Evolutionary conservation across 331 rosid genomes (phyloP), one percentile per base, ranked within the genome.

Genomic region (Telfairia occidentalis): DNA sequence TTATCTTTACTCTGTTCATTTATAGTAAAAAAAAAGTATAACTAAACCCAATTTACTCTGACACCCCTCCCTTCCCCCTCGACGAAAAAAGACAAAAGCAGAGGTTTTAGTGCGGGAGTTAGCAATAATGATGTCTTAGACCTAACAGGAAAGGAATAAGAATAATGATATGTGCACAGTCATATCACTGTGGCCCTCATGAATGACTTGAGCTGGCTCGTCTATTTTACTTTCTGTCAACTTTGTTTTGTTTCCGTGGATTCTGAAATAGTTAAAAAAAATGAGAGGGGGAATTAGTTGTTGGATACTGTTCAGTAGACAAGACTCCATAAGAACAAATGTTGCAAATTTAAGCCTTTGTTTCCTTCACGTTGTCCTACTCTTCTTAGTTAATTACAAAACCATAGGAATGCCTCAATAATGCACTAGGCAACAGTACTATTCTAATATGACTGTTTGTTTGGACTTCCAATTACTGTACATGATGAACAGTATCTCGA

Each of bases 101-200:
- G 43, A 71, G 16, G 28, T 4, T 18, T 71, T 71, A 71, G 40
- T 46, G 59, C 43, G 26, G 75, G 59, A 71, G 42, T 71, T 71
- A 71, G 75, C 75, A 71, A 71, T 71, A 45, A 71, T 71, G 75
- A 71, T 71, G 75, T 71, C 48, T 46, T 71, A 71, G 75, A 71
- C 75, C 24, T 8, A 71, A n/a, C n/a, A 9, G 26, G 29, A 48
- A 71, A 71, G 58, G 29, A 30, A 48, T 9, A 29, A 29, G 24
- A 48, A n/a, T 29, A 71, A 71, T 71, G 75, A 71, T 49, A 46
- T 71, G 43, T 71, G 75, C 18, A 71, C 23, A 71, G 75, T 45
- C 9, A 8, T 7, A 45, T 48, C 75, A 48, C 29, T 46, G 60
- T 71, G 75, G 42, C 18, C 54, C 75, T 45, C 24, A 69, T 69